Evolutionary conservation across 192 early-diverging fungal genomes (phyloP).

Genomic region (Linnemannia schmuckeri): DNA sequence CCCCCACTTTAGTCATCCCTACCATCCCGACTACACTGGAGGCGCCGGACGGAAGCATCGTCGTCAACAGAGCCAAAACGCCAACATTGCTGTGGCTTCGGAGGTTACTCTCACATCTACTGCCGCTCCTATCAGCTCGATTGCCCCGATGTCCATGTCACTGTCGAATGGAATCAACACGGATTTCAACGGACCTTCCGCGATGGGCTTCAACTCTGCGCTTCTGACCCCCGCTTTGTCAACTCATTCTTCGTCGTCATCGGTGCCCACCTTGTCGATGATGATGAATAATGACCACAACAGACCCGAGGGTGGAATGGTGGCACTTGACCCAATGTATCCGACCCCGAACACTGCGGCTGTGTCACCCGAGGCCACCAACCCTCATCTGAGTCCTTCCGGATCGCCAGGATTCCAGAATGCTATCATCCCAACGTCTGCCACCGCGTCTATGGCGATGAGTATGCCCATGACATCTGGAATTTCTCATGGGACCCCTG

Average conservation of each 20-base stretch:
- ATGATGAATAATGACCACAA: conserved; percentile 14
- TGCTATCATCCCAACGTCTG: conserved; percentile 2
- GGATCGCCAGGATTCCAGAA: conserved; percentile 31
- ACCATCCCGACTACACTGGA: conserved; percentile 31
- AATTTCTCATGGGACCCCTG: conserved; percentile 10
- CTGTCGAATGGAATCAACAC: neutral
- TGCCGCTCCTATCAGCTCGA: conserved; percentile 3
- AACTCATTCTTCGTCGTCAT: conserved; percentile 30
- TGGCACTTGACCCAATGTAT: conserved; percentile 31
- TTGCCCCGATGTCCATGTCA: conserved; percentile 16
- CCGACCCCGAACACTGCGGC: neutral
- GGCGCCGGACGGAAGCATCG: conserved; percentile 37
- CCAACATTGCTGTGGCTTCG: neutral
- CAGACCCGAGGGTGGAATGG: conserved; percentile 9
- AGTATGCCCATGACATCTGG: conserved; percentile 10
- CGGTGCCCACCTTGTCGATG: conserved; percentile 33
- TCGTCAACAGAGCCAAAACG: conserved; percentile 44
- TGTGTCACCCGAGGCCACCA: neutral
- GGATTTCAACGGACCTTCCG: neutral
- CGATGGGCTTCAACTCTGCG: conserved; percentile 21
- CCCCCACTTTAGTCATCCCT: conserved; percentile 44
- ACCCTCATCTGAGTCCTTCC: conserved; percentile 11
- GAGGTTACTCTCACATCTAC: neutral
- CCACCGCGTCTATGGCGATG: conserved; percentile 19
- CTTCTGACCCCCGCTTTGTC: conserved; percentile 38